Base-by-base conservation (phyloP, 345 rosid genomes). In the Hibiscus syriacus region DNA sequence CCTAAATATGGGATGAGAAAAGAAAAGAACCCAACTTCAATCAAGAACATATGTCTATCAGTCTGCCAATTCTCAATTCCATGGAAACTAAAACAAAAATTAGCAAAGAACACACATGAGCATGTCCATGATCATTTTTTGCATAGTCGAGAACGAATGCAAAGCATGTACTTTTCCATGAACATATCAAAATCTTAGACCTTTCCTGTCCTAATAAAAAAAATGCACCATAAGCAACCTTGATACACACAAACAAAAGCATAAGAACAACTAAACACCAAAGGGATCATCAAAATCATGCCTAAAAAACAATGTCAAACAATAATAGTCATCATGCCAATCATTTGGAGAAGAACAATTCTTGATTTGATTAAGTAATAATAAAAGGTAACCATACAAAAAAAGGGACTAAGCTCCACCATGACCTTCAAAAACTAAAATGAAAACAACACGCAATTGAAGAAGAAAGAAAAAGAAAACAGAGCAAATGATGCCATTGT, bases 321-420 rank as follows among this genome's bases (percentile, higher is more conserved):
- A 46, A 67, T 9, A 12, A 56, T 74, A 54, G 6, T 9, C 63
- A 58, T 30, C 23, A 11, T 20, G 65, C 48, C 17, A 27, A 60
- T 12, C 29, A 60, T 60, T 26, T n/a, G 46, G 34, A 36, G 48
- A 43, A 32, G 30, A 56, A 57, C 36, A 65, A 91, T 73, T 68
- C 72, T 67, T 34, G 60, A 60, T 36, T 66, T 66, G 65, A 75
- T 79, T 74, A 41, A n/a, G n/a, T n/a, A n/a, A n/a, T n/a, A n/a
- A n/a, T n/a, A n/a, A n/a, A n/a, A n/a, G n/a, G n/a, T n/a, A 65
- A 11, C 29, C 23, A 64, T 46, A 41, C 25, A 70, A 50, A 49
- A 52, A 8, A 48, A 13, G 17, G 16, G 43, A n/a, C 6, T 43
- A 45, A 55, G 70, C 71, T 46, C 49, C 63, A 58, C 20, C 66